Base-by-base conservation (phyloP, 306 rosid genomes). In the Rosa lucieae region DNA sequence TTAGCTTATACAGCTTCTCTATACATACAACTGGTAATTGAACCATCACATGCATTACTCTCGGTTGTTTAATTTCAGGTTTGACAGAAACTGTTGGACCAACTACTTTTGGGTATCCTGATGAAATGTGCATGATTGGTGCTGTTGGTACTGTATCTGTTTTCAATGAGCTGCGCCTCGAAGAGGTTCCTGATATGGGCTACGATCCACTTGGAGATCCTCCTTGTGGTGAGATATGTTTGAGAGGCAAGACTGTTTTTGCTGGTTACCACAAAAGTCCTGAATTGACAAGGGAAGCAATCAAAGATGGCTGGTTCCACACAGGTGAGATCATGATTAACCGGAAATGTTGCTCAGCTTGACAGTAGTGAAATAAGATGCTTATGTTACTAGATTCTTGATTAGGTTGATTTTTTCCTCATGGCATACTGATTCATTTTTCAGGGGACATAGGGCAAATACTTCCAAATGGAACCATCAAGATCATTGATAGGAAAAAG, bases 31-130 rank as follows among this genome's bases (percentile, higher is more conserved):
- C 11, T 71, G 53, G 13, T n/a, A n/a, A 13, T 32, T 32, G 37
- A 32, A 32, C 37, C 37, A 3, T 62, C 10, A 56, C 10, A 56
- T 56, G 62, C 10, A 56, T 56, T 20, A 21, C 63, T 56, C 29
- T 8, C 18, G 12, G 21, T 79, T 86, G 55, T 84, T 79, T n/a
- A 32, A n/a, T 76, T 85, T 35, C 84, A 94, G 98, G 98, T 39
- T 83, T 94, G 85, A 94, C 97, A 3, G 98, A 94, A 86, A 92
- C 98, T 72, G 87, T 92, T 84, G 98, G 97, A 21, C 81, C 98
- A 6, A 81, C 86, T 21, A 88, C 97, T 65, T 61, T 86, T 43
- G 87, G 91, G 26, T 83, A 9, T 83, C 91, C 93, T 32, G 98
- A 94, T 63, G 97, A 94, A 80, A 91, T 94, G 93, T 85, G 95